Percentiles rank a stretch among this genome's conserved stretches.
phyloP scores from a whole-genome alignment of 345 rosid genomes.

The Pugionium cornutum region DNA sequence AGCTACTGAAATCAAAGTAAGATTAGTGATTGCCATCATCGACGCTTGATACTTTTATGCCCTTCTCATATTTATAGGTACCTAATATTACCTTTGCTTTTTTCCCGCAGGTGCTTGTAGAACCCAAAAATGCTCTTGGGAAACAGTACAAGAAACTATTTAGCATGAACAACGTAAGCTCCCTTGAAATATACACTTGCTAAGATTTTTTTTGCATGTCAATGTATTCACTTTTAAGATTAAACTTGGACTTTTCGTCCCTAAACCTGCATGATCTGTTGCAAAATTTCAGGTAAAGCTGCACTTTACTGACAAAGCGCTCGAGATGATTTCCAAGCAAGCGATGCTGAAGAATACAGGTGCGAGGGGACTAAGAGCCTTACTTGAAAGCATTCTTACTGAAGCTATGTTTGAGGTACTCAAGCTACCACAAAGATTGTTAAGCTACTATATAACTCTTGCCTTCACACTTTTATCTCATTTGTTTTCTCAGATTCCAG shows the following conservation, averaged over 20 bases:
- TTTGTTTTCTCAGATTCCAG: constrained; percentile 74
- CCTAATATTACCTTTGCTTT: constrained; percentile 12
- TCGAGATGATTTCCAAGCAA: constrained; percentile 69
- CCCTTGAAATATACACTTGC: constrained; percentile 27
- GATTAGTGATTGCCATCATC: not conserved
- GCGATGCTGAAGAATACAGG: constrained; percentile 94
- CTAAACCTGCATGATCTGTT: constrained; percentile 18
- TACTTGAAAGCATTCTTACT: constrained; percentile 82
- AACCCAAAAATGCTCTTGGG: constrained; percentile 90
- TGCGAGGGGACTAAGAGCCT: constrained; percentile 89
- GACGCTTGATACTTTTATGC: not conserved
- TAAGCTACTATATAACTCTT: constrained; percentile 6
- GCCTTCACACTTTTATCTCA: not conserved
- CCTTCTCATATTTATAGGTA: constrained; percentile 13
- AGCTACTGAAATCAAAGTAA: not conserved
- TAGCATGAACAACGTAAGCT: constrained; percentile 81
- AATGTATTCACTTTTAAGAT: not conserved
- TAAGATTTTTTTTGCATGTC: constrained; percentile 17
- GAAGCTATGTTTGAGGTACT: constrained; percentile 98
- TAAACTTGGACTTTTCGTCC: constrained; percentile 1
- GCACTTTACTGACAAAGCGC: constrained; percentile 78
- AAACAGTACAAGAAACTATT: constrained; percentile 93
- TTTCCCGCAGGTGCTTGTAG: constrained; percentile 67
- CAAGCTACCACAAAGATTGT: not conserved
- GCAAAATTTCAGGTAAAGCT: constrained; percentile 72